phyloP scores from a whole-genome alignment of 164 flowering plant species.

The Nymphaea colorata region DNA sequence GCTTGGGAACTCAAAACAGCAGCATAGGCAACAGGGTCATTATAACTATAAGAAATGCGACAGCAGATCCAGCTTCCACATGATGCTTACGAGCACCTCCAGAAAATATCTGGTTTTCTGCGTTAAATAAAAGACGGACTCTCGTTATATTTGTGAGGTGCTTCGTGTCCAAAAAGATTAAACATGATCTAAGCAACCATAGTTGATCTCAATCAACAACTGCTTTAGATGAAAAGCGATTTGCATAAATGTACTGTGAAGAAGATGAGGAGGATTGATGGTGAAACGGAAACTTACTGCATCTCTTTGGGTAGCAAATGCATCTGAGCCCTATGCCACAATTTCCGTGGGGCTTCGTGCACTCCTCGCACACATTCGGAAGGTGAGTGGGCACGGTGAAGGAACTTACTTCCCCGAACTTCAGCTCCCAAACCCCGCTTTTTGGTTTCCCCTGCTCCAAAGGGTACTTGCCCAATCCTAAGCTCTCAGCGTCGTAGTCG shows the following conservation, averaged over 20 bases:
- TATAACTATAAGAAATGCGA: not conserved
- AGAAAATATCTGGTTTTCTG: not conserved
- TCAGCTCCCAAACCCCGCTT: not conserved
- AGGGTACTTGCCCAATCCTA: not conserved
- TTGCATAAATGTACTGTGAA: too few relatives aligned
- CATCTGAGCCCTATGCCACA: constrained; percentile 54
- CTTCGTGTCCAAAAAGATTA: too few relatives aligned
- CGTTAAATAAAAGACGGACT: not conserved
- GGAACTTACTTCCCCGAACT: constrained; percentile 41
- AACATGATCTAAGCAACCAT: too few relatives aligned
- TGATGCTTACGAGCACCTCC: not conserved
- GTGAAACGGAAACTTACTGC: constrained; percentile 28
- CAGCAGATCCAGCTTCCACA: not conserved
- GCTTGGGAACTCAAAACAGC: not conserved
- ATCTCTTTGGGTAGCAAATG: constrained; percentile 39
- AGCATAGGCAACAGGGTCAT: not conserved
- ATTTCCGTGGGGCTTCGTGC: constrained; percentile 42
- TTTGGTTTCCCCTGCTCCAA: not conserved
- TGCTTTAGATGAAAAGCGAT: too few relatives aligned
- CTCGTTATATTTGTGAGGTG: not conserved
- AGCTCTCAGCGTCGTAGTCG: not conserved
- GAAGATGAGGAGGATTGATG: not conserved
- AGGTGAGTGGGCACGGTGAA: constrained; percentile 42
- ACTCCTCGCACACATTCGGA: constrained; percentile 45
- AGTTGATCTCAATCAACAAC: too few relatives aligned